Evolutionary conservation across 225 moss, liverwort and hornwort genomes (phyloP).

Genomic region (Pseudoscleropodium purum): DNA sequence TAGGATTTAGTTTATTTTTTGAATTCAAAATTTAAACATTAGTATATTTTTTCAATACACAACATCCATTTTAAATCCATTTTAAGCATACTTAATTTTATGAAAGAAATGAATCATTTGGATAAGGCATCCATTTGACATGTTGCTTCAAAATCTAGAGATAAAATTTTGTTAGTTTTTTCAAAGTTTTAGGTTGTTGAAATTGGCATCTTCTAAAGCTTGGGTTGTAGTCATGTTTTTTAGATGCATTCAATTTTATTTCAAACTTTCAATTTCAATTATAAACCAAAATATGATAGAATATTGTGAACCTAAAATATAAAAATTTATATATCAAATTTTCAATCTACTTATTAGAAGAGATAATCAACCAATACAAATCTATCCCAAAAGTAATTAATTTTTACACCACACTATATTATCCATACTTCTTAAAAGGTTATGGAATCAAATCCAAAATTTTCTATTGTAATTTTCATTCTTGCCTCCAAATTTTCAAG

Average conservation of each 20-base stretch:
- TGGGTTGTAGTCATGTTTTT: neutral
- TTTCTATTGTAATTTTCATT: neutral
- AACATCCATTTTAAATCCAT: neutral
- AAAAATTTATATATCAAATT: neutral
- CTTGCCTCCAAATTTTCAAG: neutral
- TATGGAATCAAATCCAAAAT: neutral
- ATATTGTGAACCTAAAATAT: neutral
- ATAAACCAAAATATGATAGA: neutral
- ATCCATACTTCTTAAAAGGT: neutral
- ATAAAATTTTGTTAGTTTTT: neutral
- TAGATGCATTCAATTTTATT: accelerated
- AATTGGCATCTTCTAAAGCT: too few relatives aligned
- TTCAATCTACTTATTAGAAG: neutral
- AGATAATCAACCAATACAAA: neutral
- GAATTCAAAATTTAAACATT: too few relatives aligned
- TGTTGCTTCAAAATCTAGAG: neutral
- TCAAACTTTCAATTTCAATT: neutral
- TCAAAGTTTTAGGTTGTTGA: too few relatives aligned
- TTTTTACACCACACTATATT: neutral
- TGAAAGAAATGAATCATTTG: too few relatives aligned
- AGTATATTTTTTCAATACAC: neutral
- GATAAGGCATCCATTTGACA: neutral
- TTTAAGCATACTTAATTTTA: too few relatives aligned
- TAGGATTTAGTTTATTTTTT: too few relatives aligned
- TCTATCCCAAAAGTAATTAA: neutral